phyloP scores from a whole-genome alignment of 768 basidiomycete species.

The Agaricus subrufescens region DNA sequence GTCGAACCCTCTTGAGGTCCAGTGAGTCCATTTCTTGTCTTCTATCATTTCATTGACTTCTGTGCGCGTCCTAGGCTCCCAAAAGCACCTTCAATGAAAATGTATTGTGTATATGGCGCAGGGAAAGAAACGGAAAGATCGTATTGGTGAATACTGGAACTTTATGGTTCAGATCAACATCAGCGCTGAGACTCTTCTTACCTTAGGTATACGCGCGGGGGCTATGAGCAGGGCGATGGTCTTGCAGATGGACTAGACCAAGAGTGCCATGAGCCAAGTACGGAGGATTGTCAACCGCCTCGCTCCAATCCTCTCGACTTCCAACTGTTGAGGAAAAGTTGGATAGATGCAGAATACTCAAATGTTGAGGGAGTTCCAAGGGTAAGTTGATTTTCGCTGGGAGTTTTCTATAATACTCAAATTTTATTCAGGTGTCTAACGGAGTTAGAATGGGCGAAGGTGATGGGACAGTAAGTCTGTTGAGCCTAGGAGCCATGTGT shows the following conservation, averaged over 20 bases:
- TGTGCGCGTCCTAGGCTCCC: constrained; percentile 53
- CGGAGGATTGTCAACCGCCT: constrained; percentile 35
- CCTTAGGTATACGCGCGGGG: constrained; percentile 65
- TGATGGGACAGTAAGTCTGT: constrained; percentile 85
- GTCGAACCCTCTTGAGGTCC: constrained; percentile 84
- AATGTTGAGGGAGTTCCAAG: constrained; percentile 57
- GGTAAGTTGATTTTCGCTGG: constrained; percentile 21
- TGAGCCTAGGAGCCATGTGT: constrained; percentile 94
- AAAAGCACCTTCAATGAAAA: constrained; percentile 85
- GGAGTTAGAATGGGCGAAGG: constrained; percentile 94
- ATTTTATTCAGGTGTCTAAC: constrained; percentile 50
- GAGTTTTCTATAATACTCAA: neutral
- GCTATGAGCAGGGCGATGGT: constrained; percentile 62
- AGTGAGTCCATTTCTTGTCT: constrained; percentile 34
- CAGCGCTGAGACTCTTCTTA: neutral
- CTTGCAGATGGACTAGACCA: constrained; percentile 38
- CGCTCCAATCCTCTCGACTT: constrained; percentile 44
- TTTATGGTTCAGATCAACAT: neutral
- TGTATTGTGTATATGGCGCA: constrained; percentile 91
- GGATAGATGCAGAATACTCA: constrained; percentile 85
- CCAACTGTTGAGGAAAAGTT: constrained; percentile 54
- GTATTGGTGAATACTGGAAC: constrained; percentile 56
- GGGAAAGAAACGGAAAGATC: constrained; percentile 97
- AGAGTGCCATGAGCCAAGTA: constrained; percentile 39
- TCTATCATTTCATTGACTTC: neutral